Evolutionary conservation across 176 grass and related monocot species (phyloP), one percentile per base, ranked within the genome.

Genomic region (Ensete ventricosum): DNA sequence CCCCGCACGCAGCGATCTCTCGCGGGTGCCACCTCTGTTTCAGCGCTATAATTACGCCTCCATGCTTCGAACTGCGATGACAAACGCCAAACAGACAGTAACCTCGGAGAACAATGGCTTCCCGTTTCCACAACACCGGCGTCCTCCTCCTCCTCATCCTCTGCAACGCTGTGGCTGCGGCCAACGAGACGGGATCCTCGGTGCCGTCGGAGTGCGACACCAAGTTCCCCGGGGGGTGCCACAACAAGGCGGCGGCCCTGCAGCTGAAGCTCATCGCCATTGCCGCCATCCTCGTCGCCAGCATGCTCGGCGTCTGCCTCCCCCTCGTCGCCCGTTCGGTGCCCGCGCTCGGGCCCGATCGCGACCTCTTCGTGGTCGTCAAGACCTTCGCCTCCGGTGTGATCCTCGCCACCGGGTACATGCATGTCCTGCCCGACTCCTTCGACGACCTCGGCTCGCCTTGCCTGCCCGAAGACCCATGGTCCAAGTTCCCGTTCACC

Each of bases 351-450:
- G 68, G 55, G 0, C 91, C 88, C 11, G 91, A 91, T 60, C 10
- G 85, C 29, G 69, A 86, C 76, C 78, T 95, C 73, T 95, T 95
- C 80, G 64, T 81, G 55, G 1, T 91, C 82, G 88, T 91, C 22
- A 95, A 95, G 83, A 85, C 88, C 9, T 91, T 91, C 76, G 85
- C 91, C 19, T 90, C 85, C 11, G 85, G 91, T 1, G 88, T 95
- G 72, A 95, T 95, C 85, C 83, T 95, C 52, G 69, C 76, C 64
- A 95, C 91, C 8, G 88, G 88, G 2, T 88, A 91, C 81, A 91
- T 95, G 85, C 91, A 95, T 72, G 85, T 95, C 14, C 83, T 95
- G 17, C 85, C 91, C 11, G 91, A 95, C 85, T 84, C 88, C 6
- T 91, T 88, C 83, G 52, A 69, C 59, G 34, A 70, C 83, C 83